Evolutionary conservation across 2,329 filamentous ascomycete genomes (phyloP).

Genomic region (Pyricularia grisea): DNA sequence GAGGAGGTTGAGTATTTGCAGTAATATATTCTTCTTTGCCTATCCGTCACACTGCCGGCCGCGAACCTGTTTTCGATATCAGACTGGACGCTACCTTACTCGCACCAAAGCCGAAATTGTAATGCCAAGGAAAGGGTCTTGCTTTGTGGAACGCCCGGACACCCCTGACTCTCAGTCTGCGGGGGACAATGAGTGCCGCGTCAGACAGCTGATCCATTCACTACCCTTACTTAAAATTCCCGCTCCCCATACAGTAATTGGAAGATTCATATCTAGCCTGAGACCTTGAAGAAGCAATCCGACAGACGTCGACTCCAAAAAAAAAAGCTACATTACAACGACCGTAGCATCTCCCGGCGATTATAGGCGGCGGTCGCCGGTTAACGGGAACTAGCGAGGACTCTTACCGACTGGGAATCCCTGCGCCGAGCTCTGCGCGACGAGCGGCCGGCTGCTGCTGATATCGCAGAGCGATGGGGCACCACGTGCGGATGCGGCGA

Average conservation of each 20-base stretch:
- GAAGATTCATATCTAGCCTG: not conserved
- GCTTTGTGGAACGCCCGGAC: not conserved
- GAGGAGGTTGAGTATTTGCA: not conserved
- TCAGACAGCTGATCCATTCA: not conserved
- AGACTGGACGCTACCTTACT: not conserved
- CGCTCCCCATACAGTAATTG: no score
- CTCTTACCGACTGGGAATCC: not conserved
- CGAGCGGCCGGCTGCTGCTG: not conserved
- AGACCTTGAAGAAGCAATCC: not conserved
- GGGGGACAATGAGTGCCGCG: not conserved
- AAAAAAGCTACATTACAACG: not conserved
- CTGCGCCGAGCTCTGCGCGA: not conserved
- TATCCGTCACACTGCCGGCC: not conserved
- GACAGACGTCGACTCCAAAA: no score
- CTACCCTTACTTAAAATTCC: not conserved
- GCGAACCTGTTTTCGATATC: not conserved
- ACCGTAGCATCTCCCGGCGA: not conserved
- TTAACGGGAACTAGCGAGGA: not conserved
- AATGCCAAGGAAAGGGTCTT: not conserved
- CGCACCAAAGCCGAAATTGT: not conserved
- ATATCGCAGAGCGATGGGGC: not conserved
- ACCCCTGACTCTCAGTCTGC: not conserved
- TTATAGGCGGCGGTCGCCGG: not conserved
- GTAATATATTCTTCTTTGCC: not conserved
- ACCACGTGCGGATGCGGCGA: constrained; percentile 4